Evolutionary conservation across 345 rosid genomes (phyloP).

Genomic region (Bruguiera parviflora): DNA sequence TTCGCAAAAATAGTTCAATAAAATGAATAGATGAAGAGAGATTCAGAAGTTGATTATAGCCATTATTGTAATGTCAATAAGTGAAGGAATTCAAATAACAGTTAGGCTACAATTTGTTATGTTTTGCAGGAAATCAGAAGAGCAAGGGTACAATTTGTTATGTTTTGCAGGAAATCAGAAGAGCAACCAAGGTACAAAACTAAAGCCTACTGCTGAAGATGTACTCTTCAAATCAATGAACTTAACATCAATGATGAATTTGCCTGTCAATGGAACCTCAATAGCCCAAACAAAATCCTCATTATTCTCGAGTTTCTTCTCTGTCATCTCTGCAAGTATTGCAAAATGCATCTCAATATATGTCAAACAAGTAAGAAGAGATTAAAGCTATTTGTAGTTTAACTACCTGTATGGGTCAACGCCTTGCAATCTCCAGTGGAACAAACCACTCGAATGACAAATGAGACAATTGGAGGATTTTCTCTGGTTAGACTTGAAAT

Average conservation of each 20-base stretch:
- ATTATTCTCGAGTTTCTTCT: conserved; percentile 64
- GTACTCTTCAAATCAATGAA: conserved; percentile 75
- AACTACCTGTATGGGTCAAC: conserved; percentile 77
- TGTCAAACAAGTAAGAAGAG: neutral
- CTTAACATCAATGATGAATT: conserved; percentile 83
- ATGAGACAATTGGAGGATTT: conserved; percentile 85
- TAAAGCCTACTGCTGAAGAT: conserved; percentile 56
- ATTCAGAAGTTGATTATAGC: neutral
- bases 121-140: no score
- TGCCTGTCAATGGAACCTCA: conserved; percentile 82
- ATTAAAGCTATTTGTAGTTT: no score
- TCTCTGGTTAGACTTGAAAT: conserved; percentile 65
- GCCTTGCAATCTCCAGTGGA: conserved; percentile 66
- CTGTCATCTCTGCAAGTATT: conserved; percentile 50
- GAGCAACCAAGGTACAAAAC: neutral
- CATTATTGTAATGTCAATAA: neutral
- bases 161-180: neutral
- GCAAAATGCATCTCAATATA: neutral
- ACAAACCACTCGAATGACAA: conserved; percentile 61
- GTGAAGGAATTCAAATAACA: neutral
- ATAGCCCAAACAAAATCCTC: conserved; percentile 81
- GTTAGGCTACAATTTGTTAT: neutral
- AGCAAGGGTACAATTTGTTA: neutral
- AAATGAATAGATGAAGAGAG: neutral
- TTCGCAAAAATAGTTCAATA: neutral